These are phyloP conservation scores for Trichoderma asperelloides DNA, from an alignment of 495 filamentous ascomycete species.

Conservation along the genomic window DNA sequence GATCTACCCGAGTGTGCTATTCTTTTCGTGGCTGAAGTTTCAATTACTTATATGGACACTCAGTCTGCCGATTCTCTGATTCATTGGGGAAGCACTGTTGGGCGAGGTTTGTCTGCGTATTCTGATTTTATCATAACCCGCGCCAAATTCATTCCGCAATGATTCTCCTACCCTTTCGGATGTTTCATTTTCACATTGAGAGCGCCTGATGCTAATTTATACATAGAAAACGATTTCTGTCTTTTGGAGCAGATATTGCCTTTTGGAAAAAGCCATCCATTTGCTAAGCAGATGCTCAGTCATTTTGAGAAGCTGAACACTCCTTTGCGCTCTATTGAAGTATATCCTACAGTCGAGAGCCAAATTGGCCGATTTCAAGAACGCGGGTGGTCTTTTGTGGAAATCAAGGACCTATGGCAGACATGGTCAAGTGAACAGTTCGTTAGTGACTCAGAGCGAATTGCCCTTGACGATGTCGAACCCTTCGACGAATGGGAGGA, in stretches of 20 bases:
- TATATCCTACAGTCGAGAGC: conserved; percentile 54
- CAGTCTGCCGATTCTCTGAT: conserved; percentile 66
- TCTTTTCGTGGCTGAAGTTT: conserved; percentile 82
- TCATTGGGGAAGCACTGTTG: conserved; percentile 45
- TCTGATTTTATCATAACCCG: conserved; percentile 3
- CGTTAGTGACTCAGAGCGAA: conserved; percentile 45
- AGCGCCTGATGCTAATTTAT: neutral
- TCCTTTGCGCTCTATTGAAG: conserved; percentile 58
- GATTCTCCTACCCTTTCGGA: neutral
- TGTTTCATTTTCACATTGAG: no score
- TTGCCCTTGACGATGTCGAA: conserved; percentile 55
- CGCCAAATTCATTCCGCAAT: neutral
- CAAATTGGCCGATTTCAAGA: conserved; percentile 59
- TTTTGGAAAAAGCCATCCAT: conserved; percentile 66
- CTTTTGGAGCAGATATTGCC: conserved; percentile 86
- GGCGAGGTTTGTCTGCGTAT: conserved; percentile 22
- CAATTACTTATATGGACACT: conserved; percentile 81
- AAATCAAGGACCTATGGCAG: conserved; percentile 62
- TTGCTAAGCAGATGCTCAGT: conserved; percentile 76
- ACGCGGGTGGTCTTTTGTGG: conserved; percentile 54
- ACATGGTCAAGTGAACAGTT: conserved; percentile 65
- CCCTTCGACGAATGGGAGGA: conserved; percentile 97
- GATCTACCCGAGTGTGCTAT: conserved; percentile 49
- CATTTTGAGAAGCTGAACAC: conserved; percentile 78
- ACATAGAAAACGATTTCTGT: conserved; percentile 52